phyloP scores from a whole-genome alignment of 1,284 basidiomycete species.

The Cerrena zonata region DNA sequence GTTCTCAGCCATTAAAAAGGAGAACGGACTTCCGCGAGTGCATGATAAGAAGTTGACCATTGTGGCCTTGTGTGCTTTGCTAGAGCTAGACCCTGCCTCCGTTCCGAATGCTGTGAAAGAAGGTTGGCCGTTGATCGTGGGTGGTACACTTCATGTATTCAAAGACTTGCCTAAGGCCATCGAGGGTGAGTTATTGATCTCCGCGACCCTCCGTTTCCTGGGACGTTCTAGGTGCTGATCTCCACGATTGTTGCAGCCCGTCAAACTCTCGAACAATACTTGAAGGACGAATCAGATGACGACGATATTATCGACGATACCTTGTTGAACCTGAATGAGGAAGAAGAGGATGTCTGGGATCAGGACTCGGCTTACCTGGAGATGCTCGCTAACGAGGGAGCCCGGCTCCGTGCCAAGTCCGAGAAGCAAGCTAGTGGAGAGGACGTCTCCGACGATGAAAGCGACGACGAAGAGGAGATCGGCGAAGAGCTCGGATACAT shows the following conservation, averaged over 20 bases:
- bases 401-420: constrained; percentile 59
- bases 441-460: constrained; percentile 43
- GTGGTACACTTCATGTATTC: constrained; percentile 65
- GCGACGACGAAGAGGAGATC: constrained; percentile 51
- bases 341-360: constrained; percentile 82
- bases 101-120: constrained; percentile 58
- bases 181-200: constrained; percentile 40
- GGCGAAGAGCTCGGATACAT: constrained; percentile 77
- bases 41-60: constrained; percentile 87
- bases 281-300: constrained; percentile 53
- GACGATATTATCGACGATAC: constrained; percentile 56
- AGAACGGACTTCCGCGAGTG: constrained; percentile 70
- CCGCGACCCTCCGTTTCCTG: too few relatives aligned
- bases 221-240: not conserved
- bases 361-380: constrained; percentile 79
- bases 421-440: constrained; percentile 38
- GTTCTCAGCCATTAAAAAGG: constrained; percentile 65
- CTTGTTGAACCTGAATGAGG: constrained; percentile 62
- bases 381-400: constrained; percentile 73
- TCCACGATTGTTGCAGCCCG: constrained; percentile 40
- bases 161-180: constrained; percentile 71
- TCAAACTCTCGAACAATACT: constrained; percentile 56
- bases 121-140: constrained; percentile 72
- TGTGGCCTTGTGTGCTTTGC: constrained; percentile 65
- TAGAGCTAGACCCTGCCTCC: constrained; percentile 57